Evolutionary conservation across 2,329 filamentous ascomycete species (phyloP).

Genomic region (Clarireedia hainanense): DNA sequence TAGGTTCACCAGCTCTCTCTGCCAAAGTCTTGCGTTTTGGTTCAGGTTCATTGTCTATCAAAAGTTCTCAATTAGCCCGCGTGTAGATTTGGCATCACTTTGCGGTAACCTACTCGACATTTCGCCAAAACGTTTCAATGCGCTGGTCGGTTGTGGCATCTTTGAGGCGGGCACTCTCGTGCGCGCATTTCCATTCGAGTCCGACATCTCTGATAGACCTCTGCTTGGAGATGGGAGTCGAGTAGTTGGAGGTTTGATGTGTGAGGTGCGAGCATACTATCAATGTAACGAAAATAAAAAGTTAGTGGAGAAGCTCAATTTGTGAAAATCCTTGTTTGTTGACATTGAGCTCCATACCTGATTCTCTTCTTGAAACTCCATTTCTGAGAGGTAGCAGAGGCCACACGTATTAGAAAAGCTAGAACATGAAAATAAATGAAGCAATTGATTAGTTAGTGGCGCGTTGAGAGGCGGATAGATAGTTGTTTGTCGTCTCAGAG

Average conservation of each 20-base stretch:
- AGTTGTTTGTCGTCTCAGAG: too few species aligned
- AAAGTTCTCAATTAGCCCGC: neutral
- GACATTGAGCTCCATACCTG: slow-evolving; percentile 14
- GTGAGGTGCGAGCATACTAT: slow-evolving; percentile 24
- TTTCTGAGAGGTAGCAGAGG: slow-evolving; percentile 19
- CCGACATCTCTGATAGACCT: slow-evolving; percentile 46
- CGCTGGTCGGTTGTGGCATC: slow-evolving; percentile 33
- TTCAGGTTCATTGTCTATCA: slow-evolving; percentile 44
- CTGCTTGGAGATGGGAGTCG: slow-evolving; percentile 25
- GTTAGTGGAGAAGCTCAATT: slow-evolving; percentile 4
- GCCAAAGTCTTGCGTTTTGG: slow-evolving; percentile 52
- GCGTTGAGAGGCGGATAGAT: neutral
- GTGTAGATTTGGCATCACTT: neutral
- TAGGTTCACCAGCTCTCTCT: slow-evolving; percentile 47
- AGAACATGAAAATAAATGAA: slow-evolving; percentile 17
- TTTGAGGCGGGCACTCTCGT: slow-evolving; percentile 34
- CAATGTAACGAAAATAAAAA: neutral
- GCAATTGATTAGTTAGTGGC: neutral
- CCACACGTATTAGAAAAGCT: slow-evolving; percentile 16
- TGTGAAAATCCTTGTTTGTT: slow-evolving; percentile 1
- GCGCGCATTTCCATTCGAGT: slow-evolving; percentile 54
- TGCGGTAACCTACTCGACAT: slow-evolving; percentile 14
- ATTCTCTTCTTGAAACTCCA: slow-evolving; percentile 25
- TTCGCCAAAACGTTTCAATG: slow-evolving; percentile 41
- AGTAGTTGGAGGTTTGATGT: slow-evolving; percentile 20